These are phyloP conservation scores for Euphorbia celastroides DNA, from an alignment of 441 rosid genomes.

Conservation along the genomic window DNA sequence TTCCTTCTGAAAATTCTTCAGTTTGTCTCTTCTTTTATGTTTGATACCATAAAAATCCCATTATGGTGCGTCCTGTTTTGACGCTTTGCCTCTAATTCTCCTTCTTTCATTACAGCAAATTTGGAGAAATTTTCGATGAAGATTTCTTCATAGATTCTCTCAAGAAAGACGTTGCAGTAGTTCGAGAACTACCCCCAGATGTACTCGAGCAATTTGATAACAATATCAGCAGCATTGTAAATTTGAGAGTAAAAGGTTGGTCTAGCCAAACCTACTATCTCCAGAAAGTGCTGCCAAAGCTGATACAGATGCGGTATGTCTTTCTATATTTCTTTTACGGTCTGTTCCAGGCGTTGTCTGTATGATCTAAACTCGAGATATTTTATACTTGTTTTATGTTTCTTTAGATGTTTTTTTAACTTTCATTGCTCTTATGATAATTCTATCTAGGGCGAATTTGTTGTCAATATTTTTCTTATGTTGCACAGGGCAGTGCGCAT, in stretches of 20 bases:
- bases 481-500: constrained; percentile 83
- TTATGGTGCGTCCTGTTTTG: constrained; percentile 12
- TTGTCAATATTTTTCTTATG: constrained; percentile 12
- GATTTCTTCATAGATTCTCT: constrained; percentile 75
- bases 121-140: constrained; percentile 92
- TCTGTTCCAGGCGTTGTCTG: background rate
- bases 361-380: background rate
- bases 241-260: constrained; percentile 92
- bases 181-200: constrained; percentile 75
- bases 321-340: background rate
- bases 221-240: constrained; percentile 86
- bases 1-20: background rate
- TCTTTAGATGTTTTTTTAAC: too few species aligned
- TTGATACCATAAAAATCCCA: background rate
- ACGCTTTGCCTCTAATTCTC: background rate
- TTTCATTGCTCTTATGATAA: background rate
- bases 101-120: constrained; percentile 52
- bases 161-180: constrained; percentile 65
- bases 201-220: constrained; percentile 71
- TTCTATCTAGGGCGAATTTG: background rate
- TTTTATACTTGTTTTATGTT: background rate
- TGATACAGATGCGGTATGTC: constrained; percentile 59
- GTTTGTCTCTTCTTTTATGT: background rate
- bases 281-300: constrained; percentile 87
- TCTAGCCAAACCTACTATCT: constrained; percentile 81